phyloP scores from a whole-genome alignment of 768 basidiomycete genomes.

The Pleurotus pulmonarius region DNA sequence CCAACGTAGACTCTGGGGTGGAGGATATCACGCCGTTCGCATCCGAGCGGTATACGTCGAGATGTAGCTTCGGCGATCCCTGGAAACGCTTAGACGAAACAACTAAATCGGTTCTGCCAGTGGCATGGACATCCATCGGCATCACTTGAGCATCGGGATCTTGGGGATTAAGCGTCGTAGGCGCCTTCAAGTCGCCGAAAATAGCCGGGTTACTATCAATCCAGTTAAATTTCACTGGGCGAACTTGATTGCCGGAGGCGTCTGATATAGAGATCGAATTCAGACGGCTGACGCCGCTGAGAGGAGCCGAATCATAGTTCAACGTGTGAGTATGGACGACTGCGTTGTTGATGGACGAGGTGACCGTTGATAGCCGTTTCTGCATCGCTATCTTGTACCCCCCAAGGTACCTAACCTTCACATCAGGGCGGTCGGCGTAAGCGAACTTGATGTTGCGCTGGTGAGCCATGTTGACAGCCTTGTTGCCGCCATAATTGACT shows the following conservation, averaged over 20 bases:
- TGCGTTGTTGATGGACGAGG: background rate
- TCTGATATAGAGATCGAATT: background rate
- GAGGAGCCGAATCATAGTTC: conserved; percentile 1
- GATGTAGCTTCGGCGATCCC: background rate
- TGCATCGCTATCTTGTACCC: conserved; percentile 2
- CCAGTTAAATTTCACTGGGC: conserved; percentile 2
- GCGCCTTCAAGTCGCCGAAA: background rate
- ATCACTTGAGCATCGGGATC: background rate
- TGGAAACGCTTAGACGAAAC: conserved; percentile 1
- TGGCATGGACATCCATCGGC: conserved; percentile 5
- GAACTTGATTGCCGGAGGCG: background rate
- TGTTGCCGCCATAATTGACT: conserved; percentile 1
- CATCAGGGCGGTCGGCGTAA: background rate
- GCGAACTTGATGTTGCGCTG: background rate
- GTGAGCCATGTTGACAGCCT: background rate
- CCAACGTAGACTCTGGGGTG: background rate
- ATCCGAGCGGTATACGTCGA: conserved; percentile 3
- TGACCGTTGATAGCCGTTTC: conserved; percentile 2
- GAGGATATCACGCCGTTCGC: background rate
- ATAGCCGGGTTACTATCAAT: background rate
- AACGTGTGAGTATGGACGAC: background rate
- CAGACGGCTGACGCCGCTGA: conserved; percentile 1
- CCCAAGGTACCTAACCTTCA: background rate
- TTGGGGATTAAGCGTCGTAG: background rate
- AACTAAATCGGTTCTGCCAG: background rate